A percentile compares a stretch with the other conserved stretches of the same genome.
These are phyloP conservation scores for Lactifluus subvellereus DNA, from an alignment of 768 basidiomycete species.

Conservation along the genomic window DNA sequence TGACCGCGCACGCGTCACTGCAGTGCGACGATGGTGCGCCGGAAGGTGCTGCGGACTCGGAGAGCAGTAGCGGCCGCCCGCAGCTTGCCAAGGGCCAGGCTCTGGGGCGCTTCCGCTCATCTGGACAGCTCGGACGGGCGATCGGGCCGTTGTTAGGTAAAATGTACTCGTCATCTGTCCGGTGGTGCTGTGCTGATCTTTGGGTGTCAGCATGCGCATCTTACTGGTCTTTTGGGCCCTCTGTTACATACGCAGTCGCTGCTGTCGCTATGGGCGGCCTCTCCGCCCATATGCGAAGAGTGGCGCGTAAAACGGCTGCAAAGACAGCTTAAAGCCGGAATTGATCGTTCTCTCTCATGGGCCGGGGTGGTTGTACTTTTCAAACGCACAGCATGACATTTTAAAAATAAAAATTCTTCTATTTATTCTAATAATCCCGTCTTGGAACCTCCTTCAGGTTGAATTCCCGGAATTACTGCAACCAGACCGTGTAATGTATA, in stretches of 20 bases:
- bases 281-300: slow-evolving; percentile 49
- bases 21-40: slow-evolving; percentile 76
- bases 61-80: slow-evolving; percentile 46
- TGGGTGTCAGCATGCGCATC: slow-evolving; percentile 62
- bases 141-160: slow-evolving; percentile 85
- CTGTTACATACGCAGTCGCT: slow-evolving; percentile 62
- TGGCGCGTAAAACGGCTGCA: slow-evolving; percentile 30
- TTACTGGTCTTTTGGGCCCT: slow-evolving; percentile 86
- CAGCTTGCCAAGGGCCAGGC: slow-evolving; percentile 79
- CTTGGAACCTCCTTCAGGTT: not conserved
- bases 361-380: not conserved
- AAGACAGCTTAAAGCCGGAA: slow-evolving; percentile 2
- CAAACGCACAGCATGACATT: not conserved
- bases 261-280: slow-evolving; percentile 62
- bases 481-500: slow-evolving; percentile 7
- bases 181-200: not conserved
- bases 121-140: slow-evolving; percentile 93
- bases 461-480: not conserved
- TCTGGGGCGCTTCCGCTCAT: slow-evolving; percentile 79
- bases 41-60: slow-evolving; percentile 43
- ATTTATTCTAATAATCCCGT: slow-evolving; percentile 1
- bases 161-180: not conserved
- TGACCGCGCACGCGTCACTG: slow-evolving; percentile 86
- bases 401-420: not conserved
- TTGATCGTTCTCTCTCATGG: not conserved